Evolutionary conservation across 2,329 filamentous ascomycete species (phyloP).

Genomic region (Fusarium kyushuense): DNA sequence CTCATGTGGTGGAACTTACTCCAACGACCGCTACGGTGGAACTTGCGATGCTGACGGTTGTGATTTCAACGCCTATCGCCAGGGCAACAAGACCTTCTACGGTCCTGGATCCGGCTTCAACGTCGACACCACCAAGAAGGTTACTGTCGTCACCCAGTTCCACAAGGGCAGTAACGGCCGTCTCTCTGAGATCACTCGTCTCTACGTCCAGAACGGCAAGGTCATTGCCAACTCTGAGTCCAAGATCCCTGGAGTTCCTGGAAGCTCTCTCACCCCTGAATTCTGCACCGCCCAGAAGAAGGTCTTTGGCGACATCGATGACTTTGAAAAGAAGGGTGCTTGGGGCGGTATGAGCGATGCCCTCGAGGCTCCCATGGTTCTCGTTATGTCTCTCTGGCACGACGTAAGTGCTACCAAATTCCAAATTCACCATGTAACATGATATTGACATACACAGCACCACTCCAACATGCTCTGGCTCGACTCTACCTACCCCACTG

Average conservation of each 20-base stretch:
- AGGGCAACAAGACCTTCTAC: conserved; percentile 73
- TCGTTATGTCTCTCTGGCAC: conserved; percentile 69
- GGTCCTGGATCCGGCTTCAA: conserved; percentile 65
- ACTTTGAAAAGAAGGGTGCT: conserved; percentile 69
- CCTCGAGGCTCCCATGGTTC: conserved; percentile 58
- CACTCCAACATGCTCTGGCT: conserved; percentile 79
- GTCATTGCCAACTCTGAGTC: conserved; percentile 67
- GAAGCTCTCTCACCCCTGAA: conserved; percentile 65
- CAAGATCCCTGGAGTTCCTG: conserved; percentile 54
- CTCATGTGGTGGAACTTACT: conserved; percentile 66
- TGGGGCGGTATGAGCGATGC: conserved; percentile 66
- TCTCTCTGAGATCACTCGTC: conserved; percentile 71
- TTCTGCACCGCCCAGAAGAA: conserved; percentile 71
- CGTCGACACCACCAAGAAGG: conserved; percentile 68
- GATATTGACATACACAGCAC: conserved; percentile 54
- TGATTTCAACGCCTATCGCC: conserved; percentile 77
- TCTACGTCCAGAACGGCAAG: conserved; percentile 73
- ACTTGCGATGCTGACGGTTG: conserved; percentile 77
- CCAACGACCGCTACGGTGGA: conserved; percentile 67
- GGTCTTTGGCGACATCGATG: conserved; percentile 65
- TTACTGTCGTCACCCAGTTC: conserved; percentile 78
- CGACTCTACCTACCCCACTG: conserved; percentile 72
- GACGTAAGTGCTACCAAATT: conserved; percentile 58
- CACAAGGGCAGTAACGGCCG: conserved; percentile 60
- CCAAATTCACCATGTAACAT: neutral